phyloP scores from a whole-genome alignment of 2,329 filamentous ascomycete genomes.

The Trichoderma harzianum region DNA sequence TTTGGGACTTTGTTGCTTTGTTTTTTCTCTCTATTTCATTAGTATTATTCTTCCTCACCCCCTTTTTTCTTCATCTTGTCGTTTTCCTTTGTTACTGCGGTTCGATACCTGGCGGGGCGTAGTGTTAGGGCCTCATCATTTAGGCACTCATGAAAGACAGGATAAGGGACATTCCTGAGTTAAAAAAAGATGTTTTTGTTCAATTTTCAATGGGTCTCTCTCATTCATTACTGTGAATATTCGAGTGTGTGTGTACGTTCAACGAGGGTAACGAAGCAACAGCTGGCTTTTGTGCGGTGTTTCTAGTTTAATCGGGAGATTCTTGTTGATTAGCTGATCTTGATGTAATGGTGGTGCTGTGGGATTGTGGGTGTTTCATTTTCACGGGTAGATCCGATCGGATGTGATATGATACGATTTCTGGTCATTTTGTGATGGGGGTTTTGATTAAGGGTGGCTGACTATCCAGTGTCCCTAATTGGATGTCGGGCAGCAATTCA shows the following conservation, averaged over 20 bases:
- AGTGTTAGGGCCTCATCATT: neutral
- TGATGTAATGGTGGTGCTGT: neutral
- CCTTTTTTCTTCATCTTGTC: neutral
- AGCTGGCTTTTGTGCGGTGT: neutral
- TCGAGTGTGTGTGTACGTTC: too few species aligned
- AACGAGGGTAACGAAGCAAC: neutral
- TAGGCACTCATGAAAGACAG: conserved; percentile 4
- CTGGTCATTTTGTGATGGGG: neutral
- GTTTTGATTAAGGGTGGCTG: neutral
- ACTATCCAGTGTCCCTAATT: neutral
- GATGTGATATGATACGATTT: neutral
- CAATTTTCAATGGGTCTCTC: neutral
- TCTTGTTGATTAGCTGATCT: neutral
- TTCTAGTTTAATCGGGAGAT: neutral
- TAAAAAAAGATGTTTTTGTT: neutral
- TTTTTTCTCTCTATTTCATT: neutral
- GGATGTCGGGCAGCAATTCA: neutral
- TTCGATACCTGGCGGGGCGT: conserved; percentile 16
- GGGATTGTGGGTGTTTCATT: neutral
- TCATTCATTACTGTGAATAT: neutral
- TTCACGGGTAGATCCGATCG: neutral
- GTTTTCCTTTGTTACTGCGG: conserved; percentile 2
- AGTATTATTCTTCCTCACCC: neutral
- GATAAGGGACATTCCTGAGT: neutral
- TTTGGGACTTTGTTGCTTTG: neutral